Evolutionary conservation across 169 alveolate species (phyloP), one percentile per base, ranked within the genome.

Genomic region (Plasmodium coatneyi): DNA sequence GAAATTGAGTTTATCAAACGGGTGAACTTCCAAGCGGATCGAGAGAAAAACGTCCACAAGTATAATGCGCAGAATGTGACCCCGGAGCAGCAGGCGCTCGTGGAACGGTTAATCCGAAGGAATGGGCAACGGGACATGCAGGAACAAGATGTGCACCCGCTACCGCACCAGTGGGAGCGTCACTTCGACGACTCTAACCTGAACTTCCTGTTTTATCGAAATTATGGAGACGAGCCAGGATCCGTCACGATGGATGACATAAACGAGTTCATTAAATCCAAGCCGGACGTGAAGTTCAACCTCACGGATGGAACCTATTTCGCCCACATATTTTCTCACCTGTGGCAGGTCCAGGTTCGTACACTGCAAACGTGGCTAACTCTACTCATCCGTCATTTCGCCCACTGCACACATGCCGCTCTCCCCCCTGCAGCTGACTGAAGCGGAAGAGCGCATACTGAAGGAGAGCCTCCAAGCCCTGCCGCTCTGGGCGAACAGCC

Each of bases 1-100:
- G 92, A 84, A 84, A 84, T 84, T 14, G 83, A 71, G 36, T 84
- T 84, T 56, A n/a, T 84, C 22, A 84, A 84, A 84, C 74, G 92
- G 36, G 79, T 32, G 28, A 84, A 84, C 39, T 84, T 84, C 39
- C 84, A 84, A 72, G 19, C 70, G 78, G 92, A 84, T 72, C n/a
- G 54, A 12, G 84, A 84, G 19, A 84, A 84, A 84, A 84, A 72
- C 78, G 56, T 84, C 4, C 78, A 84, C n/a, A 84, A 84, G 56
- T 84, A 84, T 25, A 84, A 72, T 49, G 49, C 92, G 5, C 83
- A 72, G 25, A 84, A 84, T 39, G 46, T 84, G 19, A 39, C 70
- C 54, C 30, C 25, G 79, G 78, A 84, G 78, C 92, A 84, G 22
- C 46, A 49, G 32, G 84, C 76, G 14, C 12, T 28, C 25, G 32